Conservation (phyloP, 2,329 filamentous ascomycete genomes). For the Setomelanomma holmii region DNA sequence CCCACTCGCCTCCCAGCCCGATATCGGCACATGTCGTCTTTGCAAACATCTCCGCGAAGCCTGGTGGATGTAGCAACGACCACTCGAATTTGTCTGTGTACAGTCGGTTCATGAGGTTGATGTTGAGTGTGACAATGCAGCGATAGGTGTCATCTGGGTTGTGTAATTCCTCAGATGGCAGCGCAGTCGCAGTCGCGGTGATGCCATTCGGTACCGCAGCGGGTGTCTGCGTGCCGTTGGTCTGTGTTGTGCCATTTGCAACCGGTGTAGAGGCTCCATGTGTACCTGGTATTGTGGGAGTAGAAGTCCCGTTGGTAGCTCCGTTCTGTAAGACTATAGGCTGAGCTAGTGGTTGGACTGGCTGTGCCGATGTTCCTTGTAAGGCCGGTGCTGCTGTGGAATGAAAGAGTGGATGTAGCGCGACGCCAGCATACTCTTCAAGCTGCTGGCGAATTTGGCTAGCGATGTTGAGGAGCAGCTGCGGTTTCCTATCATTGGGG, state of each 20-base stretch:
- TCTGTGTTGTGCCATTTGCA: conserved; percentile 54
- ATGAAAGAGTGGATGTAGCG: conserved; percentile 91
- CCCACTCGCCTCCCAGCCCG: conserved; percentile 89
- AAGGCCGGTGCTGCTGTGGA: conserved; percentile 48
- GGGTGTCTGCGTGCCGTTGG: conserved; percentile 54
- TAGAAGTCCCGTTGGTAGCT: conserved; percentile 60
- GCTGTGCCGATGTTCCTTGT: conserved; percentile 39
- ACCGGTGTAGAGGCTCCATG: conserved; percentile 65
- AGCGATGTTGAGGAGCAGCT: conserved; percentile 80
- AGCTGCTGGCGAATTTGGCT: conserved; percentile 94
- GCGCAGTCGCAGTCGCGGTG: conserved; percentile 72
- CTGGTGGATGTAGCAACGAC: conserved; percentile 90
- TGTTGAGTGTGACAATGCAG: conserved; percentile 87
- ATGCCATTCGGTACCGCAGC: conserved; percentile 62
- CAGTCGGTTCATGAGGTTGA: conserved; percentile 88
- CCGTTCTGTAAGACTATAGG: conserved; percentile 58
- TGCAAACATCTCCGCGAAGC: conserved; percentile 90
- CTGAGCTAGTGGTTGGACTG: conserved; percentile 47
- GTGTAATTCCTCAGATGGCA: conserved; percentile 72
- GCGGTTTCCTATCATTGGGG: conserved; percentile 69
- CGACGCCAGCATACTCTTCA: conserved; percentile 94
- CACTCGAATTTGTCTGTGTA: conserved; percentile 99
- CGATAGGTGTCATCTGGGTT: conserved; percentile 95
- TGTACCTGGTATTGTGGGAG: conserved; percentile 53
- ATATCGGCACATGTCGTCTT: conserved; percentile 92